Evolutionary conservation across 495 filamentous ascomycete genomes (phyloP).

Genomic region (Penicillium atrosanguineum): DNA sequence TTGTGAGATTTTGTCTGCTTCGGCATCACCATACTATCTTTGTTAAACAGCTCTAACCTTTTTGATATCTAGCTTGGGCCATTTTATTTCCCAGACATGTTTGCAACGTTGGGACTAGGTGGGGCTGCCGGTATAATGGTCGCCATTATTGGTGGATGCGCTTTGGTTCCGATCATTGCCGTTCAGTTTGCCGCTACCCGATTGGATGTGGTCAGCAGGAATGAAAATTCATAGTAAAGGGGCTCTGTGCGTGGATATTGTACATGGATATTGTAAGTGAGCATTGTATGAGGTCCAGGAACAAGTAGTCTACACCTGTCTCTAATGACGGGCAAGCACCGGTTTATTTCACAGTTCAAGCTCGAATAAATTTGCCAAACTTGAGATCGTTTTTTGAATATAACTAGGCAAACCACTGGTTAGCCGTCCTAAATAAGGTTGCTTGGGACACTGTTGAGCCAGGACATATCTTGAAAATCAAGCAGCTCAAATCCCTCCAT

Average conservation of each 20-base stretch:
- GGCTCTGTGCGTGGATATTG: too few relatives aligned
- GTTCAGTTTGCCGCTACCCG: slow-evolving; percentile 19
- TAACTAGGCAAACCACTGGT: too few relatives aligned
- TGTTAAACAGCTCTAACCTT: neutral
- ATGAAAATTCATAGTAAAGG: too few relatives aligned
- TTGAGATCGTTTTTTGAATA: too few relatives aligned
- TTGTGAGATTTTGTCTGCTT: slow-evolving; percentile 18
- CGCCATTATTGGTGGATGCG: slow-evolving; percentile 24
- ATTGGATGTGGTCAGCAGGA: neutral
- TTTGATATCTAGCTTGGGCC: slow-evolving; percentile 22
- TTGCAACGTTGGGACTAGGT: slow-evolving; percentile 23
- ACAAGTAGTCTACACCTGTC: too few relatives aligned
- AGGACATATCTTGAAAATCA: slow-evolving; percentile 41
- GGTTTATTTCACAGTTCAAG: too few relatives aligned
- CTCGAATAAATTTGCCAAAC: too few relatives aligned
- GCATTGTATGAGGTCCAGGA: too few relatives aligned
- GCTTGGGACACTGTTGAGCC: slow-evolving; percentile 39
- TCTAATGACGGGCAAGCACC: too few relatives aligned
- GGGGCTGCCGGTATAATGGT: slow-evolving; percentile 33
- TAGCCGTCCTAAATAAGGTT: slow-evolving; percentile 20
- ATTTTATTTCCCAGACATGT: slow-evolving; percentile 36
- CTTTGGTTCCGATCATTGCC: slow-evolving; percentile 24
- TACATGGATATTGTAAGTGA: too few relatives aligned
- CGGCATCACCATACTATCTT: neutral
- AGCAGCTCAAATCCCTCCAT: slow-evolving; percentile 32